phyloP scores from a whole-genome alignment of 441 rosid genomes.

The Mallotus japonicus region DNA sequence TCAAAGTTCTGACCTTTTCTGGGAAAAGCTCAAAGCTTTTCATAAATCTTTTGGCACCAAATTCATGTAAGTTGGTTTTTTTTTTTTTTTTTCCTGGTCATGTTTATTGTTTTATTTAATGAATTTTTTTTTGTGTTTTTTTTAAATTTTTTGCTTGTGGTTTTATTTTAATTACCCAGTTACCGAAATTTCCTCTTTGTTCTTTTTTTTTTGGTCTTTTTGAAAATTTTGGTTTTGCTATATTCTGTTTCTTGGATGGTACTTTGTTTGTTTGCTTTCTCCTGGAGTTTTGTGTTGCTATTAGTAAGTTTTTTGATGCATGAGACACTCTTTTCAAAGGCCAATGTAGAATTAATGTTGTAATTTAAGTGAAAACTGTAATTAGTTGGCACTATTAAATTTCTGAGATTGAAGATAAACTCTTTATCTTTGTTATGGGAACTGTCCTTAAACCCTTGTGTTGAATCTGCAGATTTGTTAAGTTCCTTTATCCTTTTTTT shows the following conservation, averaged over 20 bases:
- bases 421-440: not conserved
- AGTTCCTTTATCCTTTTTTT: too few species aligned
- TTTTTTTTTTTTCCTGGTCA: slow-evolving; percentile 6
- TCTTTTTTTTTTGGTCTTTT: too few species aligned
- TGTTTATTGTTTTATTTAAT: not conserved
- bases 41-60: slow-evolving; percentile 44
- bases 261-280: not conserved
- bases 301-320: not conserved
- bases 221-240: not conserved
- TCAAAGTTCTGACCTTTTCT: slow-evolving; percentile 62
- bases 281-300: not conserved
- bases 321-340: not conserved
- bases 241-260: not conserved
- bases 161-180: not conserved
- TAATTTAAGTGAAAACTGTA: not conserved
- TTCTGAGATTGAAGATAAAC: not conserved
- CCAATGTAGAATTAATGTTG: not conserved
- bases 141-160: not conserved
- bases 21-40: slow-evolving; percentile 61
- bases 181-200: not conserved
- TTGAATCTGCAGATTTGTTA: slow-evolving; percentile 7
- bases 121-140: not conserved
- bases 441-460: not conserved
- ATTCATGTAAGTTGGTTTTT: slow-evolving; percentile 47
- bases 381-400: not conserved